Evolutionary conservation across 345 rosid genomes (phyloP).

Genomic region (Eucalyptus microcorys): DNA sequence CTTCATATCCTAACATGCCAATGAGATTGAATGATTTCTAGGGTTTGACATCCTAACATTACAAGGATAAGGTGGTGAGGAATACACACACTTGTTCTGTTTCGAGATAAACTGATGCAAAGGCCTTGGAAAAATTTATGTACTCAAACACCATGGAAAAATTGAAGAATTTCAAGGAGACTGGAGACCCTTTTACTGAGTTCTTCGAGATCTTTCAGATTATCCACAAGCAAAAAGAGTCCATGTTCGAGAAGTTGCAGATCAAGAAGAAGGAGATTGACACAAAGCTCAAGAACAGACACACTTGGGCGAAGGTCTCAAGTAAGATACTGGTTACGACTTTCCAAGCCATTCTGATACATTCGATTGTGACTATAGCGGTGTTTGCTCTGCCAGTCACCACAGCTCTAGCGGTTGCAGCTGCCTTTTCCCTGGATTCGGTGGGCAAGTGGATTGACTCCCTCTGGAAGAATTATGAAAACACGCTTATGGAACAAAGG

Average conservation of each 20-base stretch:
- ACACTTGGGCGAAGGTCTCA: background rate
- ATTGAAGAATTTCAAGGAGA: background rate
- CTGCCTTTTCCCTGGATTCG: too few relatives aligned
- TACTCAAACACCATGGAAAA: background rate
- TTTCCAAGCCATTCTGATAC: background rate
- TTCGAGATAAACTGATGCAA: background rate
- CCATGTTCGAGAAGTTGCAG: background rate
- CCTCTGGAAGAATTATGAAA: too few relatives aligned
- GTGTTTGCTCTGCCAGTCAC: too few relatives aligned
- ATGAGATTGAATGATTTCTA: background rate
- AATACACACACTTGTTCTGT: too few relatives aligned
- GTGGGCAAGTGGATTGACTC: too few relatives aligned
- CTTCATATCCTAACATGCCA: background rate
- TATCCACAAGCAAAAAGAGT: background rate
- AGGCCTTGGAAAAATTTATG: background rate
- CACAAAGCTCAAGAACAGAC: background rate
- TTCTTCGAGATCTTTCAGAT: background rate
- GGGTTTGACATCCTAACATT: background rate
- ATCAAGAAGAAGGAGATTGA: background rate
- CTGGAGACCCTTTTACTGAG: background rate
- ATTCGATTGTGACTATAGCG: too few relatives aligned
- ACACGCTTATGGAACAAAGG: too few relatives aligned
- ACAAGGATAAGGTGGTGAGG: too few relatives aligned
- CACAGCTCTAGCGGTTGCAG: too few relatives aligned
- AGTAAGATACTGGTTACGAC: background rate